Evolutionary conservation across 257 asterid genomes (phyloP).

Genomic region (Cynanchum wilfordii): DNA sequence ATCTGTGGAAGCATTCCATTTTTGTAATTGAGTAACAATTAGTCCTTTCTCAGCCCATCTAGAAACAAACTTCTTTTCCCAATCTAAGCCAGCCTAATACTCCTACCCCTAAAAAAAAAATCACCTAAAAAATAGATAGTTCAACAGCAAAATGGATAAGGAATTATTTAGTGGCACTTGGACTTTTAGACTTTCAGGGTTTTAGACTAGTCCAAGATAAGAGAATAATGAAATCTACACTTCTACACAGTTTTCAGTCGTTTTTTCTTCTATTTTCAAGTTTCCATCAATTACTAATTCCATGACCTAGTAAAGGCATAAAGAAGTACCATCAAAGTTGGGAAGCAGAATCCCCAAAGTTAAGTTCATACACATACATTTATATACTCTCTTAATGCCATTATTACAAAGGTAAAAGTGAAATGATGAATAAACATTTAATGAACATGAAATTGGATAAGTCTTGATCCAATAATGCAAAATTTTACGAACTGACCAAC

Average conservation of each 20-base stretch:
- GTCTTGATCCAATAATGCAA: not conserved
- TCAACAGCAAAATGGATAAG: not conserved
- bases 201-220: not conserved
- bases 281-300: not conserved
- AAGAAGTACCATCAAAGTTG: not conserved
- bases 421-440: not conserved
- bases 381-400: not conserved
- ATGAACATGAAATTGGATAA: not conserved
- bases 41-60: not conserved
- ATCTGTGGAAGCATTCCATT: not conserved
- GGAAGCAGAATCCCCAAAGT: not conserved
- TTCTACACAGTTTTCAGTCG: not conserved
- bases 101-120: not conserved
- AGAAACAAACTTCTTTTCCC: not conserved
- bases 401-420: not conserved
- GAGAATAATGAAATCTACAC: not conserved
- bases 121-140: not conserved
- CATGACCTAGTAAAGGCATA: not conserved
- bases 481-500: not conserved
- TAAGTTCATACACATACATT: no score
- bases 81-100: not conserved
- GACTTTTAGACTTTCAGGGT: no score
- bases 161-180: not conserved
- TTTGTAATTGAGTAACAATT: not conserved
- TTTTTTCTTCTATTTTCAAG: not conserved